Percentiles rank a stretch among this genome's conserved stretches.
phyloP scores from a whole-genome alignment of 371 early-diverging fungal genomes.

The Thermomucor indicae-seudaticae region DNA sequence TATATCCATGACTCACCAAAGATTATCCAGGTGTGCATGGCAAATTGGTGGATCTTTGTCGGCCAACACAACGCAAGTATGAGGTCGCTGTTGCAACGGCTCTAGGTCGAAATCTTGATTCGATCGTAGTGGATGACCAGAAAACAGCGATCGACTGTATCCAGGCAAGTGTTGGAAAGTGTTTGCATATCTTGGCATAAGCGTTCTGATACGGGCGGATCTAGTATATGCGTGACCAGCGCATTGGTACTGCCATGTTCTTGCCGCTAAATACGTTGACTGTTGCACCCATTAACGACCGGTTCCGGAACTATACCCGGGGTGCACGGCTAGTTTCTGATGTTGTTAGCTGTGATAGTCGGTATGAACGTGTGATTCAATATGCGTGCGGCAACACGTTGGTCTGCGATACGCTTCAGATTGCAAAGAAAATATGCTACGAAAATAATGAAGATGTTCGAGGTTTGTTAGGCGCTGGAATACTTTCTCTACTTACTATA shows the following conservation, averaged over 20 bases:
- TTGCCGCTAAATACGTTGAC: slow-evolving; percentile 85
- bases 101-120: slow-evolving; percentile 75
- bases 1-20: no score
- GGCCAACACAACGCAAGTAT: slow-evolving; percentile 92
- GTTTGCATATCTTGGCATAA: not conserved
- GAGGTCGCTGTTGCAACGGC: slow-evolving; percentile 80
- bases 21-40: slow-evolving; percentile 79
- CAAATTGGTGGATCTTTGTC: slow-evolving; percentile 84
- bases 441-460: slow-evolving; percentile 79
- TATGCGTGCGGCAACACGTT: slow-evolving; percentile 89
- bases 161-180: slow-evolving; percentile 20
- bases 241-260: slow-evolving; percentile 90
- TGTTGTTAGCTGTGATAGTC: slow-evolving; percentile 79
- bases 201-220: not conserved
- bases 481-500: not conserved
- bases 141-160: slow-evolving; percentile 82
- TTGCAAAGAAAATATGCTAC: slow-evolving; percentile 86
- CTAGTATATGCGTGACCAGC: slow-evolving; percentile 90
- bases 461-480: slow-evolving; percentile 31
- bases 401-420: slow-evolving; percentile 81
- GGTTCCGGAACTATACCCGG: slow-evolving; percentile 67
- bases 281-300: slow-evolving; percentile 73
- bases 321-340: slow-evolving; percentile 87
- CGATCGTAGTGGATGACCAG: slow-evolving; percentile 77
- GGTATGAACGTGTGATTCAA: slow-evolving; percentile 76